phyloP scores from a whole-genome alignment of 805 yeast genomes.

The Alloascoidea hylecoeti region DNA sequence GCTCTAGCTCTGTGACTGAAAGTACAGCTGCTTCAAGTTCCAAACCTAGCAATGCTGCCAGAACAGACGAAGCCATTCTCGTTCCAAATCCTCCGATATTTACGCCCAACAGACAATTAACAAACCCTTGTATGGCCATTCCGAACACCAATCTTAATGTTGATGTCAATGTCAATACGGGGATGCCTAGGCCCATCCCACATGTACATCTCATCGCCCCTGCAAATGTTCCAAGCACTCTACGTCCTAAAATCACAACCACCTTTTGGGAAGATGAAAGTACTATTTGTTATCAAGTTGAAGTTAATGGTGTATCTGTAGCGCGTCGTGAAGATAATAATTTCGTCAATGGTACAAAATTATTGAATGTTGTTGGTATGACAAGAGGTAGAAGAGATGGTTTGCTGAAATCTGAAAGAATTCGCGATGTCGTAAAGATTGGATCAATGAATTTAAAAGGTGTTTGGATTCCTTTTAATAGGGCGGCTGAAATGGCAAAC shows the following conservation, averaged over 20 bases:
- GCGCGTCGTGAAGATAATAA: constrained; percentile 80
- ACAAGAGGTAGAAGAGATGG: constrained; percentile 84
- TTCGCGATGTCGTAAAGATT: constrained; percentile 68
- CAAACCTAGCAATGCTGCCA: no score
- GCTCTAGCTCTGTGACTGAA: no score
- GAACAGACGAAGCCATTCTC: no score
- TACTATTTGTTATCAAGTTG: constrained; percentile 75
- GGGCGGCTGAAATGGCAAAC: constrained; percentile 72
- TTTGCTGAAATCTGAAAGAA: constrained; percentile 64
- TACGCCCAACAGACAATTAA: no score
- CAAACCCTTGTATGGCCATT: no score
- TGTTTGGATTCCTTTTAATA: constrained; percentile 81
- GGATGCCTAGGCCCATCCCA: no score
- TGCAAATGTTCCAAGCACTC: no score
- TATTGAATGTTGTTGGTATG: constrained; percentile 73
- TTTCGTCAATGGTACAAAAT: constrained; percentile 77
- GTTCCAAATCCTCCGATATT: no score
- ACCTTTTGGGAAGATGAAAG: constrained; percentile 86
- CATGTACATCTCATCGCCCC: no score
- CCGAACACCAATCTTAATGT: no score
- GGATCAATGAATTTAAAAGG: constrained; percentile 85
- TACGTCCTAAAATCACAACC: constrained; percentile 65
- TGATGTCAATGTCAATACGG: no score
- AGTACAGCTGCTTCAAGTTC: no score
- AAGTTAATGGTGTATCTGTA: constrained; percentile 64